Evolutionary conservation across 805 yeast genomes (phyloP), one percentile per base, ranked within the genome.

Genomic region (Lipomyces chichibuensis): DNA sequence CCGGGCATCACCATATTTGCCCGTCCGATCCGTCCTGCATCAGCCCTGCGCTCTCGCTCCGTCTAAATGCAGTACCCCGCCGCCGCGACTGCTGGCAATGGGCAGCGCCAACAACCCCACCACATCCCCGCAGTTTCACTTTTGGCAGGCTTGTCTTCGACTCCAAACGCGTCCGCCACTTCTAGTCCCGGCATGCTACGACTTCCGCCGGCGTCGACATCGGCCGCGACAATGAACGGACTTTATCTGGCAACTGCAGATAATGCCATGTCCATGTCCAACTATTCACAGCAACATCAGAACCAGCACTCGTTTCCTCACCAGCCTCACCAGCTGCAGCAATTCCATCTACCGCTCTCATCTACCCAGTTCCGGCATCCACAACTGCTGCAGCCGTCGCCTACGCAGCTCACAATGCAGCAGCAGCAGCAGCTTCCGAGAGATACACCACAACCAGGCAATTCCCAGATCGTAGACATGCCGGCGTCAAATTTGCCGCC

Each of bases 241-340:
- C 43, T 37, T 13, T 37, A 37, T 14, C 17, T 37, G 43, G 43
- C 43, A 14, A 37, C 43, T 17, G 49, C 23, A 17, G 23, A 43
- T 23, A 43, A 17, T 43, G 49, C 20, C 7, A 2, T 43, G 23
- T 43, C 49, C n/a, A 43, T 43, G 49, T 2, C 49, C n/a, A 43
- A 3, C 49, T 43, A 17, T n/a, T 9, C 43, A 14, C 43, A 60
- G 27, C 67, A 63, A 3, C 33, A 58, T 2, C 67, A 60, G 52
- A 60, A 49, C 32, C 60, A 57, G 63, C 66, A 64, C 53, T 23
- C 51, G 33, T 9, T 46, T 27, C 7, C 49, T 17, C 25, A 23
- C 35, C 70, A 67, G 63, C 62, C 52, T 39, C 43, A 37, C n/a
- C 69, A 66, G 52, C 68, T 46, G 17, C 69, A 66, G 27, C 60